Conservation (phyloP, 1,284 basidiomycete species). For the Schizophyllum commune region DNA sequence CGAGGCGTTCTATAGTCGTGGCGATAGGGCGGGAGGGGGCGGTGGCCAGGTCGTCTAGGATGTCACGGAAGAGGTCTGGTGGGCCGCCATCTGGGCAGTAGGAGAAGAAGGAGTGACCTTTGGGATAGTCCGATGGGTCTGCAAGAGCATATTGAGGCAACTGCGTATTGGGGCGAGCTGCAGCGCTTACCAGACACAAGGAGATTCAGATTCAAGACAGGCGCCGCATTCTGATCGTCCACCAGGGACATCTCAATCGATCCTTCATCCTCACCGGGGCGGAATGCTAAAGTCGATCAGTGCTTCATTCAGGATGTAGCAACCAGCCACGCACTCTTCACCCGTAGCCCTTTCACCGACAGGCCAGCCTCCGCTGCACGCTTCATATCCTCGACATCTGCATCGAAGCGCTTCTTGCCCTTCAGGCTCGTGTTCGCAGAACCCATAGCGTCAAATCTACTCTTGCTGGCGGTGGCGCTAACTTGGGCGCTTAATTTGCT, state of each 20-base stretch:
- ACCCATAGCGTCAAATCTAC: not conserved
- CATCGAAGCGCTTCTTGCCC: conserved; percentile 44
- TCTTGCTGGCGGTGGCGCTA: not conserved
- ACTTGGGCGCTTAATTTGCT: not conserved
- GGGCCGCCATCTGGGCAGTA: conserved; percentile 37
- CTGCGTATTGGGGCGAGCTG: not conserved
- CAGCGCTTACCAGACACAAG: conserved; percentile 41
- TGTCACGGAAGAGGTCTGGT: conserved; percentile 26
- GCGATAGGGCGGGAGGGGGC: conserved; percentile 34
- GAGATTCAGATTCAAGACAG: conserved; percentile 33
- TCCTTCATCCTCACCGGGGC: conserved; percentile 55
- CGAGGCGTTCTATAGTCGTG: conserved; percentile 31
- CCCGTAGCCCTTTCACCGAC: conserved; percentile 25
- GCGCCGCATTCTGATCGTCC: conserved; percentile 20
- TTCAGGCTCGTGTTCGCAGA: conserved; percentile 35
- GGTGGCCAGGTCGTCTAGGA: conserved; percentile 36
- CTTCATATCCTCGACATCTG: conserved; percentile 41
- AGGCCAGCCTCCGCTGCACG: conserved; percentile 26
- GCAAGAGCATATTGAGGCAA: conserved; percentile 1
- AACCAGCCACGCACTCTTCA: conserved; percentile 30
- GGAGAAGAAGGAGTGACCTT: conserved; percentile 44
- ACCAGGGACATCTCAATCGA: conserved; percentile 40
- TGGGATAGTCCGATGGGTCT: conserved; percentile 61
- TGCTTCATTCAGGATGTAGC: not conserved
- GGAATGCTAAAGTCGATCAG: conserved; percentile 26